Evolutionary conservation across 352 stramenopile genomes (phyloP), one percentile per base, ranked within the genome.

Genomic region (Phytopythium cucurbitacearum): DNA sequence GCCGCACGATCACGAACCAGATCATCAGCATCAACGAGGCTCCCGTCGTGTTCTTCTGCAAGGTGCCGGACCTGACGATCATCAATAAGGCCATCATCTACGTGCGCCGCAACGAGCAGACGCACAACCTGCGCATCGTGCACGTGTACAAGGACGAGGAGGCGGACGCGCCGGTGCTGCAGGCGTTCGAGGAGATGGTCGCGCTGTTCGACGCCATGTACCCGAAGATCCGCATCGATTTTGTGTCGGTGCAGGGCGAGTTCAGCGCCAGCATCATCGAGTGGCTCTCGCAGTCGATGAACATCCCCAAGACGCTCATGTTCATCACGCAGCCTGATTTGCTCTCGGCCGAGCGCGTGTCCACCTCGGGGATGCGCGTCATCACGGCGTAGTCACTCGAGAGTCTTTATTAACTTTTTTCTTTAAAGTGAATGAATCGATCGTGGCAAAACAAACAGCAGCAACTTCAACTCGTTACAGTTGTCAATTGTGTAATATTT

Each of bases 1-100:
- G 76, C 7, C 67, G 62, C 37, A 82, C 67, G 33, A 74, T 84
- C 38, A 65, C 71, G 5, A 62, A 66, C 11, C 64, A 64, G 6
- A 80, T 87, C 62, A 21, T 71, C 10, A 63, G 66, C 37, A 78
- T 85, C 56, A 67, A 84, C 51, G 43, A 67, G 8, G 53, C 64
- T 12, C 88, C 86, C 0, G 87, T 94, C 55, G 59, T 97, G 13
- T 97, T 96, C 62, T 96, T 95, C 65, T 86, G 69, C 69, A 97
- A 97, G 71, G 47, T 62, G 1, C 76, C 85, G 35, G 84, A 97
- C 60, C 59, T 96, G 6, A 85, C 90, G 57, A 71, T 90, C 45
- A 54, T 96, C 40, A 97, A 97, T 73, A 97, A 97, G 61, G 87
- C 86, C 7, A 71, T 97, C 35, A 69, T 95, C 7, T 97, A 96